Evolutionary conservation across 2,329 filamentous ascomycete species (phyloP), one percentile per base, ranked within the genome.

Genomic region (Xylaria digitata): DNA sequence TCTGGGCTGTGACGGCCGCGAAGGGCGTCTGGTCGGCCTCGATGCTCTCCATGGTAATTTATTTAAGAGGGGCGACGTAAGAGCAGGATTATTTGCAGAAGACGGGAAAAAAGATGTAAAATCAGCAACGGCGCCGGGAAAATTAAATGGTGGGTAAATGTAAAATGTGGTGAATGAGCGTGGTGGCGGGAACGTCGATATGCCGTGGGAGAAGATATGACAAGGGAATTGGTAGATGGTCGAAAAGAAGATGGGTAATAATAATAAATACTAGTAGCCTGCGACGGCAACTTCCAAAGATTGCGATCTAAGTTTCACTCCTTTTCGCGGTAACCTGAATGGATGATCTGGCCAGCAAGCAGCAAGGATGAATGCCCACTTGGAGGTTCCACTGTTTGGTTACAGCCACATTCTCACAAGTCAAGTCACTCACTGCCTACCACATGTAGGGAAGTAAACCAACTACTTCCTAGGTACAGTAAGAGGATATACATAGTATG

Each of bases 1-100:
- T 97, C 75, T 97, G 95, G 78, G 92, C 89, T 75, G 89, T 92
- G 78, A 97, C 93, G 71, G 93, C 92, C 77, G 91, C 92, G 83
- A 97, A 97, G 82, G 94, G 93, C 81, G 93, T 97, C 83, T 92
- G 89, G 56, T 97, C 93, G 70, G 93, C 90, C 84, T 97, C 93
- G 69, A 90, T 87, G 75, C 89, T 89, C 84, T 97, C 93, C 94
- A 97, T 97, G 49, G 68, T 48, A 32, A 63, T 40, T 32, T 21
- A 48, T 43, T 60, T 32, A n/a, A 53, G 69, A 67, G 58, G 58
- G 49, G 48, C 59, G 60, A 58, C 55, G 61, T 52, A 32, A 54
- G 32, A 30, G 26, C 17, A 37, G 46, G 19, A 53, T 40, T 46
- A 45, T 60, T 23, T 30, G 21, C 30, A 26, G 48, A 30, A 15